Evolutionary conservation across 345 rosid species (phyloP), one percentile per base, ranked within the genome.

Genomic region (Hirschfeldia incana): DNA sequence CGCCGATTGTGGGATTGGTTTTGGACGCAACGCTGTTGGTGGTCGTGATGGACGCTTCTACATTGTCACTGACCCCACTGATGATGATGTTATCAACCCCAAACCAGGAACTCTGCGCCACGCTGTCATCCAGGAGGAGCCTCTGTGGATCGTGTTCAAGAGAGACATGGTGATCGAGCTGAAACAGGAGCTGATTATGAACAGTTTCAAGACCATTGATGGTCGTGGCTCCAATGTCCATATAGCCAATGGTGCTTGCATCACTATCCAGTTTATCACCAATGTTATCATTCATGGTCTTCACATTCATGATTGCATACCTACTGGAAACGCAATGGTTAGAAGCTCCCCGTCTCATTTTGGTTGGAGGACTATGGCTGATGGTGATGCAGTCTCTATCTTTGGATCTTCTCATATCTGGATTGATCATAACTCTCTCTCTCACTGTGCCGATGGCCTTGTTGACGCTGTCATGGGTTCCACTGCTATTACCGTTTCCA

Each of bases 401-500:
- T 94, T 90, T 66, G 94, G 97, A 42, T 90, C 98, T 3, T 92
- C 97, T 77, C 97, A 94, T 60, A 75, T 94, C 5, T 94, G 98
- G 98, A 78, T 94, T 58, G 98, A 94, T 83, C 98, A 94, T 79
- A 91, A 92, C 81, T 91, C 98, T 8, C 96, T 94, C 28, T 94
- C 98, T 59, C 85, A 87, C 70, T 94, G 98, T 49, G 98, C 97
- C 16, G 98, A 94, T 84, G 98, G 98, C 46, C 96, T 94, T 49
- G 91, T 94, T 76, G 98, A 94, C 81, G 98, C 98, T 71, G 87
- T 94, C 82, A 90, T 91, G 97, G 98, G 97, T 37, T 94, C 98
- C 32, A 94, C 97, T 33, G 92, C 97, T 64, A 89, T 94, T 57
- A 94, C 98, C 33, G 81, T 94, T 73, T 88, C 98, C 66, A 94